Evolutionary conservation across 2,329 filamentous ascomycete genomes (phyloP), one percentile per base, ranked within the genome.

Genomic region (Fusarium graminum): DNA sequence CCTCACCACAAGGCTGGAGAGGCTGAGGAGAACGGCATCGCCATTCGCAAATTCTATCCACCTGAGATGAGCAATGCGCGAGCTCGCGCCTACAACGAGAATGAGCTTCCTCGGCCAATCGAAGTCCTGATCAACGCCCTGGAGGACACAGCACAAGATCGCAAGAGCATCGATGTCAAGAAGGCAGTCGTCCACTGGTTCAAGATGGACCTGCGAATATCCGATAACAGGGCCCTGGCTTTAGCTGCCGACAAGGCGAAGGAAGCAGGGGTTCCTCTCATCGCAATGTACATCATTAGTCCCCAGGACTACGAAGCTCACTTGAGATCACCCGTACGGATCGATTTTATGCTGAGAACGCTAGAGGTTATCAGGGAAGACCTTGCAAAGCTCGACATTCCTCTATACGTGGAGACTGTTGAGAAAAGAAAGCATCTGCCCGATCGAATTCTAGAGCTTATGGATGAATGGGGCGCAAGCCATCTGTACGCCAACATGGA

Each of bases 291-390:
- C 75, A 84, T 97, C 28, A 77, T 95, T 51, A 94, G 91, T 52
- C 93, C 92, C 0, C 86, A 97, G 76, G 93, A 97, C 77, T 91
- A 91, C 72, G 88, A 93, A 65, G 94, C 93, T 1, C 94, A 97
- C 77, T 75, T 92, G 26, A 90, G 87, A 2, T 86, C 90, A 11
- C 86, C 92, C 0, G 86, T 88, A 0, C 85, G 92, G 9, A 88
- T 97, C 6, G 92, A 97, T 74, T 93, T 97, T 57, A 90, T 90
- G 63, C 75, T 97, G n/a, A 82, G 93, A 32, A 92, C 88, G 0
- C 78, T 97, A 53, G 79, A 82, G 30, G 80, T 89, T 1, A 74
- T 97, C 59, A 87, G 88, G 68, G 74, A 80, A 13, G 91, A 94
- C 68, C 76, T 97, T 44, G 88, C 80, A 0, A 84, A 86, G 67